Evolutionary conservation across 1,139 yeast species (phyloP).

Genomic region (Debaryomyces psychrophilus): DNA sequence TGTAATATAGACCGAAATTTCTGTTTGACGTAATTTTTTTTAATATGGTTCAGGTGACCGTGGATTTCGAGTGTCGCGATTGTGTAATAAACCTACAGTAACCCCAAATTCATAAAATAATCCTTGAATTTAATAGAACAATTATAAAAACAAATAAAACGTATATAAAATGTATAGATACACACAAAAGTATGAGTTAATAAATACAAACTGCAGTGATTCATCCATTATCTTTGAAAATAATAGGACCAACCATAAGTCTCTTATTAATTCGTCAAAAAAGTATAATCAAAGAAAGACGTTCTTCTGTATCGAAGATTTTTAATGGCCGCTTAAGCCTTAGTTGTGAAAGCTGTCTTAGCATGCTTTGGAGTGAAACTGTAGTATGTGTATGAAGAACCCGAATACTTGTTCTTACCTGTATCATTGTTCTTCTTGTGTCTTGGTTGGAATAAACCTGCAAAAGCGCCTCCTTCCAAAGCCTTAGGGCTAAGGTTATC

Average conservation of each 20-base stretch:
- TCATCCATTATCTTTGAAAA: neutral
- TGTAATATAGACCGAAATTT: neutral
- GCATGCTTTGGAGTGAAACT: slow-evolving; percentile 56
- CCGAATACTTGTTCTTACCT: slow-evolving; percentile 55
- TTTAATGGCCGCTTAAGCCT: slow-evolving; percentile 38
- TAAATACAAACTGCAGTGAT: slow-evolving; percentile 2
- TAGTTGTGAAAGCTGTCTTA: slow-evolving; percentile 59
- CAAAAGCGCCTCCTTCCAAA: slow-evolving; percentile 53
- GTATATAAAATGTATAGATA: slow-evolving; percentile 10
- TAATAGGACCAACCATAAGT: neutral
- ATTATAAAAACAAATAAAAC: slow-evolving; percentile 6
- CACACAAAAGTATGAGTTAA: slow-evolving; percentile 4
- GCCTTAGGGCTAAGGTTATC: slow-evolving; percentile 31
- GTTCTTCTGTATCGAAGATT: neutral
- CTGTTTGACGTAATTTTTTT: neutral
- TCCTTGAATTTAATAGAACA: slow-evolving; percentile 11
- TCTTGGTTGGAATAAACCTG: slow-evolving; percentile 89
- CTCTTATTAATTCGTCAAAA: slow-evolving; percentile 2
- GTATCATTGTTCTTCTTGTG: slow-evolving; percentile 82
- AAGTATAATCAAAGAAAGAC: neutral
- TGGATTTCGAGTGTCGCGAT: slow-evolving; percentile 5
- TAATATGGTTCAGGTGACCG: slow-evolving; percentile 1
- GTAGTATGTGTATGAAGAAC: slow-evolving; percentile 43
- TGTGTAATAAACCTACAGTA: slow-evolving; percentile 3
- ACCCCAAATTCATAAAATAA: slow-evolving; percentile 1